Percentiles rank a stretch among this genome's conserved stretches.
These are phyloP conservation scores for Rhexocercosporidium sp. DNA, from an alignment of 2,329 filamentous ascomycete genomes.

Conservation along the genomic window DNA sequence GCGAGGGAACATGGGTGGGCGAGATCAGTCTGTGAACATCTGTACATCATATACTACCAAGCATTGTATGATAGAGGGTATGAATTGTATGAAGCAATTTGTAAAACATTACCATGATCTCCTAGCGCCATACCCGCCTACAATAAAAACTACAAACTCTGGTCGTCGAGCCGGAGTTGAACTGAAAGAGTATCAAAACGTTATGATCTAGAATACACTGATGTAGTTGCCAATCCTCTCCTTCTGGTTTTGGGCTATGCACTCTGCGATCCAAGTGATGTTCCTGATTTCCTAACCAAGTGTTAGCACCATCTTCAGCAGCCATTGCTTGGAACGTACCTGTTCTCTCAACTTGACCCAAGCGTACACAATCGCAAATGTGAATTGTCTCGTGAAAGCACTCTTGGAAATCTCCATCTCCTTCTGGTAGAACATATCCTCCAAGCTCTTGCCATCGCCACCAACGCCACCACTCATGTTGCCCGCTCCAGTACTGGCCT, in stretches of 20 bases:
- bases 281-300: conserved; percentile 88
- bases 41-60: conserved; percentile 32
- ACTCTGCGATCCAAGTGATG: conserved; percentile 99
- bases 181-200: conserved; percentile 27
- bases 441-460: conserved; percentile 84
- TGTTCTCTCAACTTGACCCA: conserved; percentile 98
- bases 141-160: conserved; percentile 36
- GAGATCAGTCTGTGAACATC: conserved; percentile 75
- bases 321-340: conserved; percentile 58
- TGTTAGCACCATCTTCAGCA: conserved; percentile 40
- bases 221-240: conserved; percentile 99
- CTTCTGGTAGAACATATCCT: conserved; percentile 99
- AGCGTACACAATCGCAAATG: conserved; percentile 91
- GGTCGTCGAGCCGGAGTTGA: conserved; percentile 20
- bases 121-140: conserved; percentile 36
- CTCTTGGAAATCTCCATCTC: conserved; percentile 98
- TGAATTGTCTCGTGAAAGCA: conserved; percentile 95
- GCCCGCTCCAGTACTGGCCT: conserved; percentile 74
- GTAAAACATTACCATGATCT: conserved; percentile 37
- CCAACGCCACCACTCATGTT: conserved; percentile 85
- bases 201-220: conserved; percentile 78
- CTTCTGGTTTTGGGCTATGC: conserved; percentile 99
- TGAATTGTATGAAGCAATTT: conserved; percentile 26
- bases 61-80: conserved; percentile 37
- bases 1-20: conserved; percentile 85